phyloP scores from a whole-genome alignment of 257 asterid species.

The Primulina eburnea region DNA sequence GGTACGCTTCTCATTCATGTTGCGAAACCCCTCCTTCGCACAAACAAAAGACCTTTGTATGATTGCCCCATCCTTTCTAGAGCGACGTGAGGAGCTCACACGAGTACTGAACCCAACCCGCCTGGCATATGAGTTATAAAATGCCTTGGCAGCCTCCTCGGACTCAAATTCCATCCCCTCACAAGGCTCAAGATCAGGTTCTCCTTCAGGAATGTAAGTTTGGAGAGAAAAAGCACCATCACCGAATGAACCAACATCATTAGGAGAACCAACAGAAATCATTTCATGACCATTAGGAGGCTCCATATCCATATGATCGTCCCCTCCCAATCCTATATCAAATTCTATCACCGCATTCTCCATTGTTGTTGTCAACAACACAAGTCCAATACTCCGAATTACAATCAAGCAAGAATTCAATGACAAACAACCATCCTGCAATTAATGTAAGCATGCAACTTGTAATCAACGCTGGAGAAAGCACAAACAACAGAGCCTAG shows the following conservation, averaged over 20 bases:
- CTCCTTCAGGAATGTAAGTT: conserved; percentile 59
- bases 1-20: conserved; percentile 84
- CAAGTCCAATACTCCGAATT: conserved; percentile 8
- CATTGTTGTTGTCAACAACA: conserved; percentile 43
- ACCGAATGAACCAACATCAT: conserved; percentile 40
- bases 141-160: conserved; percentile 97
- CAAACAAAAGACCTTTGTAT: conserved; percentile 97
- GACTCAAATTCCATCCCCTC: conserved; percentile 98
- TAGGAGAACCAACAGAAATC: conserved; percentile 47
- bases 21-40: conserved; percentile 95
- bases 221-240: conserved; percentile 34
- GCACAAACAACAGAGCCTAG: background rate
- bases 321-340: conserved; percentile 63
- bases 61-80: conserved; percentile 95
- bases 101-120: conserved; percentile 98
- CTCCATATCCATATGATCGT: conserved; percentile 47
- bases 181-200: conserved; percentile 83
- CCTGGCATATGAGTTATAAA: conserved; percentile 88
- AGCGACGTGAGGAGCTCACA: conserved; percentile 97
- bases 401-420: conserved; percentile 13
- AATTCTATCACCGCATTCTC: conserved; percentile 73
- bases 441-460: background rate
- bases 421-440: background rate
- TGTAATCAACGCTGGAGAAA: background rate
- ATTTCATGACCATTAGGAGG: conserved; percentile 46